Conservation (phyloP, 192 early-diverging fungal genomes). For the Spizellomyces punctatus region DNA sequence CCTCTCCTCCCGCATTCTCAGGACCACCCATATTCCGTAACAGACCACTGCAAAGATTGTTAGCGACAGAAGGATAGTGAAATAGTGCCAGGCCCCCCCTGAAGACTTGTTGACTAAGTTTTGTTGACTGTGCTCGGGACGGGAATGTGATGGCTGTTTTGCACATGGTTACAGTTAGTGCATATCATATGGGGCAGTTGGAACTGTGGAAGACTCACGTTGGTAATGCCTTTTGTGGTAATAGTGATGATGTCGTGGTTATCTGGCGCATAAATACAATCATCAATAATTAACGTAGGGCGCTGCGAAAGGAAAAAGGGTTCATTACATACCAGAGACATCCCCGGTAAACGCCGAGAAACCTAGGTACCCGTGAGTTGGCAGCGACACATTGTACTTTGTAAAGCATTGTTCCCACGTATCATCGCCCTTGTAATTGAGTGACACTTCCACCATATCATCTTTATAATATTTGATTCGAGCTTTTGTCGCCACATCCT, state of each 20-base stretch:
- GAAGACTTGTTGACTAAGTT: background rate
- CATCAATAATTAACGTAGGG: too few species aligned
- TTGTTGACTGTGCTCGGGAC: too few species aligned
- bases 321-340: constrained; percentile 45
- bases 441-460: constrained; percentile 56
- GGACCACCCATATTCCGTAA: constrained; percentile 33
- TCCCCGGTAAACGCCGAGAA: constrained; percentile 94
- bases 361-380: constrained; percentile 78
- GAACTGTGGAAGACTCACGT: constrained; percentile 24
- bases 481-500: constrained; percentile 60
- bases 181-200: background rate
- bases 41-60: constrained; percentile 31
- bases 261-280: constrained; percentile 3
- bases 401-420: constrained; percentile 87
- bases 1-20: constrained; percentile 39
- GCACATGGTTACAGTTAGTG: too few species aligned
- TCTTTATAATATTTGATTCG: constrained; percentile 77
- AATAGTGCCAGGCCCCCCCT: constrained; percentile 4
- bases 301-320: too few species aligned
- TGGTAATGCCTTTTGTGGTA: constrained; percentile 38
- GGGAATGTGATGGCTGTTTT: too few species aligned
- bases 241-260: constrained; percentile 46
- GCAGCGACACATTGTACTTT: constrained; percentile 75
- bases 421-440: constrained; percentile 60
- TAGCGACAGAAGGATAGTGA: constrained; percentile 40